These are phyloP conservation scores for Psilocybe mexicana DNA, from an alignment of 1,284 basidiomycete genomes.

Conservation along the genomic window DNA sequence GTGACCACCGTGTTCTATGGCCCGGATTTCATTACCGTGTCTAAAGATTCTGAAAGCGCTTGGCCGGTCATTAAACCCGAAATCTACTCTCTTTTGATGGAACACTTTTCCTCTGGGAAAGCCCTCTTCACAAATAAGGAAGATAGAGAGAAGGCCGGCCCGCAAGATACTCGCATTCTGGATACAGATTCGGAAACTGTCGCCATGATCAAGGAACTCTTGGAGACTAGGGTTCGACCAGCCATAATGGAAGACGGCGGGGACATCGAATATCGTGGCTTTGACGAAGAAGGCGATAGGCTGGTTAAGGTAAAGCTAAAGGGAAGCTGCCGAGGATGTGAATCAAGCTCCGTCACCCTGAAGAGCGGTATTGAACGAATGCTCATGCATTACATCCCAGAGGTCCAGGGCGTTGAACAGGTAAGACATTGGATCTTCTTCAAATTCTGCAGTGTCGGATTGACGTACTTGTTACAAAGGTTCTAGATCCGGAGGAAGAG, in stretches of 20 bases:
- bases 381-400: constrained; percentile 99
- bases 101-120: constrained; percentile 90
- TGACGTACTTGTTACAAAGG: constrained; percentile 41
- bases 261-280: constrained; percentile 84
- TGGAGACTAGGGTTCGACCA: constrained; percentile 93
- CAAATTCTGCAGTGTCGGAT: background rate
- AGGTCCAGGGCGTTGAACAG: constrained; percentile 97
- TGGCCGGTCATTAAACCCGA: constrained; percentile 98
- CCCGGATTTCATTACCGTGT: constrained; percentile 97
- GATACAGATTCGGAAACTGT: constrained; percentile 98
- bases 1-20: constrained; percentile 92
- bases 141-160: constrained; percentile 77
- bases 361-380: constrained; percentile 97
- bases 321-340: constrained; percentile 95
- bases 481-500: constrained; percentile 88
- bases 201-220: constrained; percentile 97
- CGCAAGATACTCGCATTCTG: constrained; percentile 93
- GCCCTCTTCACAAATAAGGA: constrained; percentile 83
- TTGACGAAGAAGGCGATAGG: constrained; percentile 62
- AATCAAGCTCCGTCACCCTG: constrained; percentile 90
- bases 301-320: constrained; percentile 89
- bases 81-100: constrained; percentile 97
- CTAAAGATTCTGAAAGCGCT: constrained; percentile 82
- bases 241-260: constrained; percentile 97
- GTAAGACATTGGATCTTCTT: constrained; percentile 41